Evolutionary conservation across 768 basidiomycete species (phyloP).

Genomic region (Lentinula detonsa): DNA sequence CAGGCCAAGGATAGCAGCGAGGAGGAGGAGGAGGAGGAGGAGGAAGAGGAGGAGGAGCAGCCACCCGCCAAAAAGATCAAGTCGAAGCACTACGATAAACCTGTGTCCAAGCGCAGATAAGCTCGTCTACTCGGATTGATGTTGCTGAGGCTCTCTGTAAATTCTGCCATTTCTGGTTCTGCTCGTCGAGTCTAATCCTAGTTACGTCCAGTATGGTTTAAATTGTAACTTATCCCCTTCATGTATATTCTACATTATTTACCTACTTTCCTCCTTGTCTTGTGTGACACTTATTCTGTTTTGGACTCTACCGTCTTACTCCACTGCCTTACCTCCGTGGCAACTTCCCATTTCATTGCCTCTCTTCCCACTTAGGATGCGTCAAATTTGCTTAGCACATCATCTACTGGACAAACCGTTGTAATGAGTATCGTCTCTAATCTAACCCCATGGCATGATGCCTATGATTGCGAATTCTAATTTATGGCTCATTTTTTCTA

Average conservation of each 20-base stretch:
- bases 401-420: no score
- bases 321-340: no score
- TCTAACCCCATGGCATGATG: no score
- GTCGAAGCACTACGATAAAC: slow-evolving; percentile 1
- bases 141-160: not conserved
- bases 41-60: slow-evolving; percentile 1
- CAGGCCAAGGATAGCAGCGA: not conserved
- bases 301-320: not conserved
- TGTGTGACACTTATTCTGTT: not conserved
- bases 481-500: no score
- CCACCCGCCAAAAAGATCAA: slow-evolving; percentile 4
- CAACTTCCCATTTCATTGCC: no score
- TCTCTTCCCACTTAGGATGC: no score
- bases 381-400: no score
- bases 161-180: not conserved
- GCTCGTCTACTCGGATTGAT: not conserved
- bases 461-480: no score
- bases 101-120: not conserved
- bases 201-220: no score
- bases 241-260: not conserved
- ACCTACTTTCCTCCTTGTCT: not conserved
- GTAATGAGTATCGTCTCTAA: no score
- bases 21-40: not conserved
- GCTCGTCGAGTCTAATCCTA: not conserved
- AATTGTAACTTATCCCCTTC: slow-evolving; percentile 1